A percentile compares a stretch with the other conserved stretches of the same genome.
Conservation (phyloP, 805 yeast genomes). For the Yarrowia keelungensis region DNA sequence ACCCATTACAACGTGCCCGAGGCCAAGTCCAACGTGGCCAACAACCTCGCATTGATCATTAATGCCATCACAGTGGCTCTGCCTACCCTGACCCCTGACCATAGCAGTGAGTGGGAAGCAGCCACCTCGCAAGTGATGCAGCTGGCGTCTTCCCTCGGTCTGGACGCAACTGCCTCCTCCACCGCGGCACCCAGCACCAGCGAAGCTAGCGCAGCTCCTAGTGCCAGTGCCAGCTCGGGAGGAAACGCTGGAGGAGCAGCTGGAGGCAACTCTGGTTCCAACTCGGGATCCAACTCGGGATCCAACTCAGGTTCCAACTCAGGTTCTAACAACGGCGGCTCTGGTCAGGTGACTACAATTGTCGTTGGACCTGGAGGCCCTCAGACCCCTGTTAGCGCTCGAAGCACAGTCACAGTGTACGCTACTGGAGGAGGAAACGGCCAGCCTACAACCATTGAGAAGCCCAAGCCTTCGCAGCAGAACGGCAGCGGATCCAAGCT, state of each 20-base stretch:
- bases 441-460: conserved; percentile 22
- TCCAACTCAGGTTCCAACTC: neutral
- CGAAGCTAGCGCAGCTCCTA: neutral
- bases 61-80: conserved; percentile 29
- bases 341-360: neutral
- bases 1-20: conserved; percentile 33
- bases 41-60: conserved; percentile 24
- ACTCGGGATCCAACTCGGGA: neutral
- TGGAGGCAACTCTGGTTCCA: conserved; percentile 2
- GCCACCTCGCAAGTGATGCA: conserved; percentile 21
- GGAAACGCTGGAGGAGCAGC: neutral
- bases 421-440: conserved; percentile 2
- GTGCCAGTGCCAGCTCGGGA: neutral
- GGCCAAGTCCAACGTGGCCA: conserved; percentile 29
- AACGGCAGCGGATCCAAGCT: neutral
- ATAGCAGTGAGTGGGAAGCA: conserved; percentile 23
- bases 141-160: conserved; percentile 25
- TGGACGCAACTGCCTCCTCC: conserved; percentile 1
- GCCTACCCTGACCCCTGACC: conserved; percentile 26
- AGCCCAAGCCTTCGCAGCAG: conserved; percentile 8
- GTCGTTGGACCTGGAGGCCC: neutral
- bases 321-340: neutral
- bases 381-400: neutral
- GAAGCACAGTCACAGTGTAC: conserved; percentile 18
- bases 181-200: conserved; percentile 5